Conservation (phyloP, 2,329 filamentous ascomycete species). For the Nemania sp. region DNA sequence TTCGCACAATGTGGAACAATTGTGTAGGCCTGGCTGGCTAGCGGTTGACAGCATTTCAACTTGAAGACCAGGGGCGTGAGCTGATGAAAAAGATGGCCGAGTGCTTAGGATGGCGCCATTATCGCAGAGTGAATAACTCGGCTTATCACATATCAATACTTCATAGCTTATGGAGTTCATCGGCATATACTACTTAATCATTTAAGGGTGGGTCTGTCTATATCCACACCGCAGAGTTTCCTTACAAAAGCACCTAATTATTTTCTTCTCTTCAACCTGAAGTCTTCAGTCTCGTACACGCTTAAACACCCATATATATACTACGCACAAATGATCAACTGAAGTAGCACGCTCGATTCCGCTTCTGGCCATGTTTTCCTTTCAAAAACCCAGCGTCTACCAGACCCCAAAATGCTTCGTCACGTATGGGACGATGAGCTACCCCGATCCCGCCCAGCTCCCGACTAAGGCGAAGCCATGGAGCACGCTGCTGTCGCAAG, state of each 20-base stretch:
- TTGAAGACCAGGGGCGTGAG: slow-evolving; percentile 24
- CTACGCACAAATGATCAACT: neutral
- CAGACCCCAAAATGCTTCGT: slow-evolving; percentile 73
- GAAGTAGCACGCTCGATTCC: neutral
- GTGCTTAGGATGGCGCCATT: slow-evolving; percentile 27
- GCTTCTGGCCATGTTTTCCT: slow-evolving; percentile 49
- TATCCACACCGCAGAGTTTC: slow-evolving; percentile 9
- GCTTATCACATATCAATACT: slow-evolving; percentile 8
- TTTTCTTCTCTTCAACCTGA: neutral
- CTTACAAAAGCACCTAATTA: neutral
- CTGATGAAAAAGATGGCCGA: slow-evolving; percentile 29
- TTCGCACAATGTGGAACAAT: slow-evolving; percentile 12
- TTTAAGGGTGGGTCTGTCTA: neutral
- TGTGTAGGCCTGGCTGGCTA: slow-evolving; percentile 5
- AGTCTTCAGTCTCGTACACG: too few relatives aligned
- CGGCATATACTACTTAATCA: neutral
- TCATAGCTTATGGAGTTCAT: neutral
- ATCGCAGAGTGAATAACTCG: neutral
- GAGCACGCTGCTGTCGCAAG: slow-evolving; percentile 65
- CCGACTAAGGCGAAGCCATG: slow-evolving; percentile 79
- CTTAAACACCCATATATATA: too few relatives aligned
- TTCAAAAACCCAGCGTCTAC: slow-evolving; percentile 52
- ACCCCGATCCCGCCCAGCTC: slow-evolving; percentile 71
- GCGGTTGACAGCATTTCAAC: neutral
- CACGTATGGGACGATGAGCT: slow-evolving; percentile 68